These are phyloP conservation scores for Auriscalpium microsporum DNA, from an alignment of 768 basidiomycete genomes.

Conservation along the genomic window DNA sequence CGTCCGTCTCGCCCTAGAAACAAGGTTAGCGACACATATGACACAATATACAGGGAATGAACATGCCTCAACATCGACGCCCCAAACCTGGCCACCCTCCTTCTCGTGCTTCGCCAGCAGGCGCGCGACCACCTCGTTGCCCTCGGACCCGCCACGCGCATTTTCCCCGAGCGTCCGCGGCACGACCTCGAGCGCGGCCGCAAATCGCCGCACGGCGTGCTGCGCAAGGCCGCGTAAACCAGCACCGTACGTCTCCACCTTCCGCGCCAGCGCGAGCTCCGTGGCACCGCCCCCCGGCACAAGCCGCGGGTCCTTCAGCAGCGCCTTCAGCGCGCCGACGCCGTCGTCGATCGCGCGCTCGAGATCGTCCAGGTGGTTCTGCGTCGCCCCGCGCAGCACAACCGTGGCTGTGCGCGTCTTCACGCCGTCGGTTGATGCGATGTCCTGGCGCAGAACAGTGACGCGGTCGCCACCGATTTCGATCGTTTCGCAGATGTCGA, in stretches of 20 bases:
- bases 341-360: conserved; percentile 96
- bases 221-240: conserved; percentile 87
- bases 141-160: conserved; percentile 82
- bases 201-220: conserved; percentile 88
- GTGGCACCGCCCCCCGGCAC: conserved; percentile 93
- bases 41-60: neutral
- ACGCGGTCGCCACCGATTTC: conserved; percentile 98
- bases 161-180: conserved; percentile 94
- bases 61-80: conserved; percentile 82
- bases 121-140: conserved; percentile 83
- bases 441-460: conserved; percentile 85
- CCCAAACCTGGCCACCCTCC: conserved; percentile 65
- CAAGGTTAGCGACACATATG: conserved; percentile 1
- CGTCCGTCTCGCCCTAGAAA: conserved; percentile 64
- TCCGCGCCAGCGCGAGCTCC: conserved; percentile 84
- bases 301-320: conserved; percentile 83
- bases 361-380: conserved; percentile 90
- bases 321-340: conserved; percentile 88
- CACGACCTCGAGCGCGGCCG: conserved; percentile 83
- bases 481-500: conserved; percentile 90
- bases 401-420: conserved; percentile 88
- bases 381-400: conserved; percentile 90
- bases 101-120: conserved; percentile 87
- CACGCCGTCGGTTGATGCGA: conserved; percentile 37
- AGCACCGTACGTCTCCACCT: conserved; percentile 80